phyloP scores from a whole-genome alignment of 2,329 filamentous ascomycete genomes.

The Emmonsiellopsis sp. region DNA sequence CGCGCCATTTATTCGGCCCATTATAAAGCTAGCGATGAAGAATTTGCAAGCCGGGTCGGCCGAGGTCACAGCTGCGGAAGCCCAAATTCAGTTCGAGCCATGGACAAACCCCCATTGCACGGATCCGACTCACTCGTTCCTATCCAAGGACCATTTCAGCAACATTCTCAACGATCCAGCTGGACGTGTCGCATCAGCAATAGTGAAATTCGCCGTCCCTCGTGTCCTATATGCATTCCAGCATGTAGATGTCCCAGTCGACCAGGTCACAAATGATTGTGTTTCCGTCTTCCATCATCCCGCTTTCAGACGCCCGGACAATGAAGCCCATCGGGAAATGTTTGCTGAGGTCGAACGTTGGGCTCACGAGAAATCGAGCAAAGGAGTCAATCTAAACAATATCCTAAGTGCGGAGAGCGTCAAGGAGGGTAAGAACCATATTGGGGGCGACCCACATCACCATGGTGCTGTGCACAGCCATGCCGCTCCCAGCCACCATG shows the following conservation, averaged over 20 bases:
- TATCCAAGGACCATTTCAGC: conserved; percentile 78
- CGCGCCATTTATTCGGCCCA: conserved; percentile 82
- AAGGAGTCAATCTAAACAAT: conserved; percentile 58
- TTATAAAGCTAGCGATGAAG: conserved; percentile 80
- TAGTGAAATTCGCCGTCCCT: conserved; percentile 79
- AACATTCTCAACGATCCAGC: conserved; percentile 69
- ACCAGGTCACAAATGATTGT: conserved; percentile 76
- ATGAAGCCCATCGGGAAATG: conserved; percentile 82
- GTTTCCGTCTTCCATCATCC: conserved; percentile 85
- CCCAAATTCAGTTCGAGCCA: conserved; percentile 66
- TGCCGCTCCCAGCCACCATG: neutral
- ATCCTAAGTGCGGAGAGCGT: conserved; percentile 80
- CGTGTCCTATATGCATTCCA: conserved; percentile 91
- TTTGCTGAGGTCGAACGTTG: conserved; percentile 76
- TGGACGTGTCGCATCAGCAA: conserved; percentile 62
- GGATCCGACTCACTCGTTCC: conserved; percentile 72
- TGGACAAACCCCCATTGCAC: conserved; percentile 69
- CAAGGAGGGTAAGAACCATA: conserved; percentile 71
- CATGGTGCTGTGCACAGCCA: conserved; percentile 12
- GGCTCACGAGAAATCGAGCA: conserved; percentile 61
- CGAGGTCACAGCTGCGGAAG: conserved; percentile 57
- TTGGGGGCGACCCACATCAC: conserved; percentile 13
- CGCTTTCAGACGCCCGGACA: conserved; percentile 61
- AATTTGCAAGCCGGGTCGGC: conserved; percentile 79
- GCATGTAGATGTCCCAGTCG: conserved; percentile 69